A percentile compares a stretch with the other conserved stretches of the same genome.
phyloP scores from a whole-genome alignment of 495 filamentous ascomycete species.

The Talaromyces liani region DNA sequence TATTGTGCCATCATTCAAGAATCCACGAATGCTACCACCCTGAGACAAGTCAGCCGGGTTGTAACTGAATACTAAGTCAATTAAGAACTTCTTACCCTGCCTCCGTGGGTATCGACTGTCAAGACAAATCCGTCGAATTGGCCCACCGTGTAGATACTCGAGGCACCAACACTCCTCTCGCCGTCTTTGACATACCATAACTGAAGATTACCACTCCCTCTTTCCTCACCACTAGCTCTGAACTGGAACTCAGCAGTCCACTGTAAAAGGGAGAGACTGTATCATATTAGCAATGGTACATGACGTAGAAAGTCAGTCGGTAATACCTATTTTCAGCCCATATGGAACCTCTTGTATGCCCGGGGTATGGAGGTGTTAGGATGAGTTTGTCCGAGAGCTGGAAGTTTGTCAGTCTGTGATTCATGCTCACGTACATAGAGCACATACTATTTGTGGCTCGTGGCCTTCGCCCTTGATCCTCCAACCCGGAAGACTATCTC shows the following conservation, averaged over 20 bases:
- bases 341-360: conserved; percentile 73
- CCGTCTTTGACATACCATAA: conserved; percentile 85
- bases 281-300: conserved; percentile 11
- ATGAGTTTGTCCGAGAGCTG: conserved; percentile 84
- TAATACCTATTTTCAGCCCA: conserved; percentile 66
- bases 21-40: conserved; percentile 78
- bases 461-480: conserved; percentile 63
- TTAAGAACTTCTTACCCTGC: conserved; percentile 38
- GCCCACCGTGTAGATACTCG: conserved; percentile 74
- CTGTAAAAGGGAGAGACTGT: conserved; percentile 24
- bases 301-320: conserved; percentile 10
- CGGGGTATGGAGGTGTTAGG: conserved; percentile 81
- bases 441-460: conserved; percentile 53
- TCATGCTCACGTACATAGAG: neutral
- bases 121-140: conserved; percentile 83
- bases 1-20: conserved; percentile 83
- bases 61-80: neutral
- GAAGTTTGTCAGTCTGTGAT: neutral
- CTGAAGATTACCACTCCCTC: conserved; percentile 82
- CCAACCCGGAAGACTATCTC: conserved; percentile 55
- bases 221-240: conserved; percentile 76
- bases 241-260: conserved; percentile 79
- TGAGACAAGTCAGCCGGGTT: conserved; percentile 19
- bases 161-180: conserved; percentile 51
- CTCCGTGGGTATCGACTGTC: conserved; percentile 81